Evolutionary conservation across 2,329 filamentous ascomycete species (phyloP).

Genomic region (Xylariaceae sp.): DNA sequence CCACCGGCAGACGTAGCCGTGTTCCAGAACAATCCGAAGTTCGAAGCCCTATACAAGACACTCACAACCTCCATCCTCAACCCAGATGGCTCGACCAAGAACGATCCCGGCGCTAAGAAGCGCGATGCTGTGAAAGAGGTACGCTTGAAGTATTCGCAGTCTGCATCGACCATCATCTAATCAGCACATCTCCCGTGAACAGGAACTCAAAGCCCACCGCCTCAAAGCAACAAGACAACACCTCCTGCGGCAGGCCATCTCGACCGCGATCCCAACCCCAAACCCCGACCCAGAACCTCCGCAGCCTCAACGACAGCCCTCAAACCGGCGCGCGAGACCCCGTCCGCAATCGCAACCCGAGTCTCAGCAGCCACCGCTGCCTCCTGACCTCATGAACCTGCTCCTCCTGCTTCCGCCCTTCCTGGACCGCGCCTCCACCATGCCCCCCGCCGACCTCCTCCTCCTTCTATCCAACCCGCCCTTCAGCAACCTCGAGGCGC

Average conservation of each 20-base stretch:
- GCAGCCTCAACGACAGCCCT: constrained; percentile 14
- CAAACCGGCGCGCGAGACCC: constrained; percentile 20
- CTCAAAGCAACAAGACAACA: constrained; percentile 44
- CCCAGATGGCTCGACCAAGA: constrained; percentile 52
- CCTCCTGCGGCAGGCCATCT: constrained; percentile 47
- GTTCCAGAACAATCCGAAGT: constrained; percentile 54
- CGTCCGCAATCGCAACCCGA: constrained; percentile 14
- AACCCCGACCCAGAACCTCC: constrained; percentile 19
- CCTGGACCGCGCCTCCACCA: constrained; percentile 31
- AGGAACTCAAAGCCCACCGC: constrained; percentile 49
- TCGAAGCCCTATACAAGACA: constrained; percentile 53
- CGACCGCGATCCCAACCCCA: constrained; percentile 28
- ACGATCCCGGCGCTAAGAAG: constrained; percentile 45
- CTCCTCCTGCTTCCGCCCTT: constrained; percentile 51
- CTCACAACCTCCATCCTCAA: constrained; percentile 52
- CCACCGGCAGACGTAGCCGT: constrained; percentile 54
- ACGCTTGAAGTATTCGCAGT: constrained; percentile 7
- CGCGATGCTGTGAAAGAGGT: constrained; percentile 48
- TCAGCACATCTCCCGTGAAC: constrained; percentile 2
- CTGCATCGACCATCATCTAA: not conserved
- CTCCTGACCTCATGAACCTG: constrained; percentile 47
- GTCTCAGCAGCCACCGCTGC: constrained; percentile 19
- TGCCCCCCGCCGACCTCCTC: constrained; percentile 32
- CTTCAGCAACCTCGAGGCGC: constrained; percentile 38
- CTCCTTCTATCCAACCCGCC: constrained; percentile 48